A percentile compares a stretch with the other conserved stretches of the same genome.
Conservation (phyloP, 495 filamentous ascomycete species). For the Penicillium coprophilum region DNA sequence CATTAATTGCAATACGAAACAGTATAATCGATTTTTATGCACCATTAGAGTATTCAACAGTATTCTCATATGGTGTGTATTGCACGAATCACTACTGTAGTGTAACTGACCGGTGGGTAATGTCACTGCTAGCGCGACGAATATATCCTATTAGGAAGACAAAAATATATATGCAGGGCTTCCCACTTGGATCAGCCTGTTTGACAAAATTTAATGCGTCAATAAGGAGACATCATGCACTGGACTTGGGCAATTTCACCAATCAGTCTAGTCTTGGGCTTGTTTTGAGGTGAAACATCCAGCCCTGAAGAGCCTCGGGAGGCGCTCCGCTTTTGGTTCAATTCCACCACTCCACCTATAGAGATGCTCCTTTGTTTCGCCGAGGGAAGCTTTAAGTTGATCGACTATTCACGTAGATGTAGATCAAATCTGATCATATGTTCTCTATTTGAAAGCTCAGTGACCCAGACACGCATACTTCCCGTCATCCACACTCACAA, state of each 20-base stretch:
- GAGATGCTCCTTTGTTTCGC: background rate
- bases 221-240: conserved; percentile 5
- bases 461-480: background rate
- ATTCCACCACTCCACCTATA: conserved; percentile 1
- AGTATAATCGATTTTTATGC: background rate
- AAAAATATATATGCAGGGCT: background rate
- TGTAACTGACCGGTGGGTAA: background rate
- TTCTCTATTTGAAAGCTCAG: background rate
- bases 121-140: background rate
- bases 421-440: no score
- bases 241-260: conserved; percentile 8
- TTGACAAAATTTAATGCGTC: conserved; percentile 13
- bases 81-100: background rate
- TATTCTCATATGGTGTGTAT: background rate
- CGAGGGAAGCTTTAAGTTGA: background rate
- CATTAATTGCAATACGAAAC: background rate
- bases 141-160: background rate
- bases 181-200: background rate
- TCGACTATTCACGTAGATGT: background rate
- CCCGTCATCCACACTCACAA: background rate
- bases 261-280: background rate
- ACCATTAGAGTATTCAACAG: background rate
- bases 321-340: conserved; percentile 1
- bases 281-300: conserved; percentile 15
- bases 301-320: background rate